Evolutionary conservation across 2,329 filamentous ascomycete species (phyloP).

Genomic region (Pseudogymnoascus sp.): DNA sequence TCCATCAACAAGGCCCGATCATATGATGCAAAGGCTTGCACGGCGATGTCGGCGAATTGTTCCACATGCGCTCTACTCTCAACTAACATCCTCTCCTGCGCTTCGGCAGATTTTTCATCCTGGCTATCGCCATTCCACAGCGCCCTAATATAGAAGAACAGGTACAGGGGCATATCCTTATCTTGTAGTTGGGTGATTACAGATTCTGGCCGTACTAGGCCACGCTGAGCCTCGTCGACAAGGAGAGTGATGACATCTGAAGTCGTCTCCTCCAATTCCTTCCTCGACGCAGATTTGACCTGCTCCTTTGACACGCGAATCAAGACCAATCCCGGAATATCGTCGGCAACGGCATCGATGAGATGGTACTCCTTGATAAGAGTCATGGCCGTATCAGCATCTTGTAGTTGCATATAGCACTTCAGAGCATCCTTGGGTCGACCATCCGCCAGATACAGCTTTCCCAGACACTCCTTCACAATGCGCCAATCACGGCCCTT

Average conservation of each 20-base stretch:
- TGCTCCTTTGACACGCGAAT: conserved; percentile 72
- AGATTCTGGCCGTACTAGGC: conserved; percentile 67
- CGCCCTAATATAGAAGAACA: conserved; percentile 85
- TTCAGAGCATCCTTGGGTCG: conserved; percentile 76
- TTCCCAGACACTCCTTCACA: conserved; percentile 78
- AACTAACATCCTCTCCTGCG: conserved; percentile 47
- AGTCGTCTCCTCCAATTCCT: conserved; percentile 71
- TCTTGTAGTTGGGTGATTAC: conserved; percentile 72
- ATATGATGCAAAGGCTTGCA: conserved; percentile 78
- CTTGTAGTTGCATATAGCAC: conserved; percentile 84
- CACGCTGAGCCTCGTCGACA: conserved; percentile 84
- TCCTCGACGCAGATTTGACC: conserved; percentile 53
- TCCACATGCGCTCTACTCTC: conserved; percentile 67
- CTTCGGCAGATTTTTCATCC: conserved; percentile 44
- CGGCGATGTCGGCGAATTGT: conserved; percentile 76
- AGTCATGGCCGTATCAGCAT: conserved; percentile 80
- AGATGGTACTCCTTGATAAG: conserved; percentile 83
- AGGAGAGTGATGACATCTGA: conserved; percentile 78
- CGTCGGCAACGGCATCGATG: conserved; percentile 80
- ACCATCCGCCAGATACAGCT: conserved; percentile 73
- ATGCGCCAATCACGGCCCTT: conserved; percentile 78
- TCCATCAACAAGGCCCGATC: conserved; percentile 76
- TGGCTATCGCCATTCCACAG: conserved; percentile 74
- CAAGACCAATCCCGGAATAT: conserved; percentile 81
- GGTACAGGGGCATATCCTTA: conserved; percentile 62